These are phyloP conservation scores for Fusarium lateritium DNA, from an alignment of 2,329 filamentous ascomycete species.

Conservation along the genomic window DNA sequence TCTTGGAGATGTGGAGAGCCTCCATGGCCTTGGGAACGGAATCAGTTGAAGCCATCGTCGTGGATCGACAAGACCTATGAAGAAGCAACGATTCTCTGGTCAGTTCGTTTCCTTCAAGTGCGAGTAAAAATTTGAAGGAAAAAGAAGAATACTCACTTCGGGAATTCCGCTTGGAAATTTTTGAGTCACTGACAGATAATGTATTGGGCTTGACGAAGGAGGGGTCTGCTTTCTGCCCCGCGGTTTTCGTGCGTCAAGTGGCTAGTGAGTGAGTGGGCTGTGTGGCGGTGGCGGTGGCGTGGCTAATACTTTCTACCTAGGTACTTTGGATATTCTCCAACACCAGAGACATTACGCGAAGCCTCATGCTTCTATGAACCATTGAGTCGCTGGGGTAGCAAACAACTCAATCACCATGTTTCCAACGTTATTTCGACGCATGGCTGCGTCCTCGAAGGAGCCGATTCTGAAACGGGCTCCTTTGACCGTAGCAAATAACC, in stretches of 20 bases:
- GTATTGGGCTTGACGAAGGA: slow-evolving; percentile 47
- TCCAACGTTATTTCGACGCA: slow-evolving; percentile 53
- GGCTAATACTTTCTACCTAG: slow-evolving; percentile 21
- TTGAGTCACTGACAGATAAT: slow-evolving; percentile 52
- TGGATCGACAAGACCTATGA: slow-evolving; percentile 50
- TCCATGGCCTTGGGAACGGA: slow-evolving; percentile 65
- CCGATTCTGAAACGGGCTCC: slow-evolving; percentile 48
- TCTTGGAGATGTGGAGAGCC: slow-evolving; percentile 68
- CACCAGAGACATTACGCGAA: slow-evolving; percentile 17
- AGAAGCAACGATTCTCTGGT: slow-evolving; percentile 8
- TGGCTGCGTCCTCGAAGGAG: slow-evolving; percentile 52
- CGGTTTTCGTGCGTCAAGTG: slow-evolving; percentile 26
- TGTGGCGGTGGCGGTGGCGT: slow-evolving; percentile 51
- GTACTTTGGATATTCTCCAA: slow-evolving; percentile 24
- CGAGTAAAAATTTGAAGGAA: background rate
- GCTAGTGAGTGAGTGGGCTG: slow-evolving; percentile 17
- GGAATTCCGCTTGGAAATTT: slow-evolving; percentile 47
- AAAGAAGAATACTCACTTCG: slow-evolving; percentile 35
- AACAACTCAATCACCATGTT: slow-evolving; percentile 51
- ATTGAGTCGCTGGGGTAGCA: slow-evolving; percentile 24
- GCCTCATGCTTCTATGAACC: slow-evolving; percentile 20
- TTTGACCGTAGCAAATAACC: slow-evolving; percentile 64
- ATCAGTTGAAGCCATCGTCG: slow-evolving; percentile 60
- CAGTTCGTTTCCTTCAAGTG: slow-evolving; percentile 1
- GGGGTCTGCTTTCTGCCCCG: slow-evolving; percentile 49